A percentile compares a stretch with the other conserved stretches of the same genome.
These are phyloP conservation scores for Botryosphaeria agaves DNA, from an alignment of 2,329 filamentous ascomycete genomes.

Conservation along the genomic window DNA sequence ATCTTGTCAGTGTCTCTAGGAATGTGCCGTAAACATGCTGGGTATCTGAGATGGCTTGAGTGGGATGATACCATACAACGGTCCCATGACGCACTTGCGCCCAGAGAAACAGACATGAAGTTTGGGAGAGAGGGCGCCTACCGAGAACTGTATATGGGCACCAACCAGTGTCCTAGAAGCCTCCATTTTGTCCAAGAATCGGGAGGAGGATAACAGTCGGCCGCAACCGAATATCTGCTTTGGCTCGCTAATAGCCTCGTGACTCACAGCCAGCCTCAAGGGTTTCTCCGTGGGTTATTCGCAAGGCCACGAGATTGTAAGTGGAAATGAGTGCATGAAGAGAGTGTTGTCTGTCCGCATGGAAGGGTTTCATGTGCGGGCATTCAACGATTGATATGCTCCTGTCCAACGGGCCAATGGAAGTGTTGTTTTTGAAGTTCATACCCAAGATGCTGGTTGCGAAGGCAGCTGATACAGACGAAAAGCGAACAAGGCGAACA, in stretches of 20 bases:
- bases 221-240: too few species aligned
- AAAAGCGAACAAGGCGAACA: too few species aligned
- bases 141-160: conserved; percentile 31
- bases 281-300: too few species aligned
- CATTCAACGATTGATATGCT: conserved; percentile 23
- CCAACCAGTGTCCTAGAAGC: conserved; percentile 27
- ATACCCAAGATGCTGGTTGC: too few species aligned
- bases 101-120: conserved; percentile 10
- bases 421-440: conserved; percentile 4
- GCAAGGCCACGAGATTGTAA: too few species aligned
- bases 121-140: conserved; percentile 17
- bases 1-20: conserved; percentile 14
- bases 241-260: too few species aligned
- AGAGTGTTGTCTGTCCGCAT: neutral
- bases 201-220: too few species aligned
- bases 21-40: neutral
- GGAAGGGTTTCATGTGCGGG: neutral
- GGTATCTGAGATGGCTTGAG: too few species aligned
- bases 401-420: conserved; percentile 27
- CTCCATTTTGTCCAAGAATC: conserved; percentile 14
- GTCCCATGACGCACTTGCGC: conserved; percentile 3
- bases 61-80: neutral
- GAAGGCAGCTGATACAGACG: too few species aligned
- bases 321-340: too few species aligned
- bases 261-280: too few species aligned